Percentiles rank a stretch among this genome's conserved stretches.
phyloP scores from a whole-genome alignment of 2,329 filamentous ascomycete genomes.

The Fusarium sp. region DNA sequence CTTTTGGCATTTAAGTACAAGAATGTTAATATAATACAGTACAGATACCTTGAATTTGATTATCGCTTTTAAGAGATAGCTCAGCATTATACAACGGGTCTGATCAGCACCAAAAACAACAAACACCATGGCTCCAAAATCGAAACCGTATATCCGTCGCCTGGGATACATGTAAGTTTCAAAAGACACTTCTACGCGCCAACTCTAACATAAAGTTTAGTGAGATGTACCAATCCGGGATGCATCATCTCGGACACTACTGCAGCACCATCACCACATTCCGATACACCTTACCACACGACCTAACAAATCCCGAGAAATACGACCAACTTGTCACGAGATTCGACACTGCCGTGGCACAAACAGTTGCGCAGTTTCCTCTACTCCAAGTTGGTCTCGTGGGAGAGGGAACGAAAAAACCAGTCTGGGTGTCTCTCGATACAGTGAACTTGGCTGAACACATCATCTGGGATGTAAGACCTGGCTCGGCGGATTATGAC shows the following conservation, averaged over 20 bases:
- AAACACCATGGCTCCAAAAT: not conserved
- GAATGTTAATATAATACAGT: not conserved
- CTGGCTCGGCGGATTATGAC: not conserved
- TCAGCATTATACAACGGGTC: not conserved
- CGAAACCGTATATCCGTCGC: slow-evolving; percentile 8
- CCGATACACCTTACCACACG: not conserved
- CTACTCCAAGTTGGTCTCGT: not conserved
- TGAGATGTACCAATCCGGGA: slow-evolving; percentile 13
- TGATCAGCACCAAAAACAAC: not conserved
- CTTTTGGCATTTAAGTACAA: not conserved
- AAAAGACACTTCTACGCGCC: rapidly evolving
- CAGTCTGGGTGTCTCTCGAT: not conserved
- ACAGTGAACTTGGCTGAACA: slow-evolving; percentile 7
- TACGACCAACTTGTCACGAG: not conserved
- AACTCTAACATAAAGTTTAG: not conserved
- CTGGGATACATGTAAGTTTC: slow-evolving; percentile 11
- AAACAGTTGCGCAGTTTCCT: not conserved
- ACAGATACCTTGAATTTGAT: no score
- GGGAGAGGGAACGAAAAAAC: not conserved
- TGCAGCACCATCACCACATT: slow-evolving; percentile 8
- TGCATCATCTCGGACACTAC: slow-evolving; percentile 1
- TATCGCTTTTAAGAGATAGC: not conserved
- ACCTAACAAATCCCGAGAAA: not conserved
- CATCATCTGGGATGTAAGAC: not conserved
- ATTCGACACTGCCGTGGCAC: slow-evolving; percentile 2